These are phyloP conservation scores for Xylariales sp. DNA, from an alignment of 2,329 filamentous ascomycete genomes.

Conservation along the genomic window DNA sequence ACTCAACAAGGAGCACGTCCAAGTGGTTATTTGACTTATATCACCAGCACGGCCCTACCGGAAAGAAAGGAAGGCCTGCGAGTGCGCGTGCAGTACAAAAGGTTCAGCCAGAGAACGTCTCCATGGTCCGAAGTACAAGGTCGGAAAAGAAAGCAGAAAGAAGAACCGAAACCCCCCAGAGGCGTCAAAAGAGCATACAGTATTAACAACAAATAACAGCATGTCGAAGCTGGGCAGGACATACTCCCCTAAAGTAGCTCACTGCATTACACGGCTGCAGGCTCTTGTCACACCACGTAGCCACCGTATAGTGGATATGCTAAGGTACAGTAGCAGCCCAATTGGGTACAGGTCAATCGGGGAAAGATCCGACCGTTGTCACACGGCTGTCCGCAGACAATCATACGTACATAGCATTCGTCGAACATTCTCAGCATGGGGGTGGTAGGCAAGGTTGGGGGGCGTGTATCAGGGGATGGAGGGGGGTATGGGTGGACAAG, in stretches of 20 bases:
- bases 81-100: neutral
- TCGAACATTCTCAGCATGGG: neutral
- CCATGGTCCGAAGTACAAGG: no score
- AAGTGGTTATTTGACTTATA: neutral
- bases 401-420: no score
- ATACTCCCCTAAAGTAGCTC: slow-evolving; percentile 6
- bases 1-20: neutral
- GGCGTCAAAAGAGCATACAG: no score
- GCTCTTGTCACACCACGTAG: slow-evolving; percentile 10
- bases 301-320: slow-evolving; percentile 6
- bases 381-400: slow-evolving; percentile 3
- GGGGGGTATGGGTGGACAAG: no score
- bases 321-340: slow-evolving; percentile 4
- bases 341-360: slow-evolving; percentile 2
- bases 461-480: neutral
- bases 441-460: neutral
- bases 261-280: slow-evolving; percentile 7
- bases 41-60: neutral
- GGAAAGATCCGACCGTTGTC: slow-evolving; percentile 6
- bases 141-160: no score
- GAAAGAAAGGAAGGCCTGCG: neutral
- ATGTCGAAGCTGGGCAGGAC: neutral
- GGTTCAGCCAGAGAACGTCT: no score
- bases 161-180: no score
- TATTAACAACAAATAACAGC: neutral